These are phyloP conservation scores for Tetradesmus lagerheimii DNA, from an alignment of 139 green algal genomes.

Conservation along the genomic window DNA sequence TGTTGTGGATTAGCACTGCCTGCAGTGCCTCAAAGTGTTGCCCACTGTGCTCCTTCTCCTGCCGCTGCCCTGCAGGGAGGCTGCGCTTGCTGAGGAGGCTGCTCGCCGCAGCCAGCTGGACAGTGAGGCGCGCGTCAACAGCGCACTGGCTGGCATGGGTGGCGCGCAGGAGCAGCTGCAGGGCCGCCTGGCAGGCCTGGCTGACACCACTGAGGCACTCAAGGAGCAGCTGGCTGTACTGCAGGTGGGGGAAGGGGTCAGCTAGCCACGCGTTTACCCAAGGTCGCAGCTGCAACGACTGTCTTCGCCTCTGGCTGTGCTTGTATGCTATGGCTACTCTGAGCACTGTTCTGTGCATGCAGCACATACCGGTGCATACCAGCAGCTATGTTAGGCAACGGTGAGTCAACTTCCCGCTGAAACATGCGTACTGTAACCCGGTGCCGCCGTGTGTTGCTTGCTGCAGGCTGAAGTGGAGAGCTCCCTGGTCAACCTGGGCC, in stretches of 20 bases:
- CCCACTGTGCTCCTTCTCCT: neutral
- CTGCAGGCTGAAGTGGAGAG: neutral
- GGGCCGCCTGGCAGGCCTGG: neutral
- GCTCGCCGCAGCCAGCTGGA: neutral
- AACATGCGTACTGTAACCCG: too few relatives aligned
- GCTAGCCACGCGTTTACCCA: too few relatives aligned
- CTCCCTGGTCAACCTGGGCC: neutral
- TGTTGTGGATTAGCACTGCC: neutral
- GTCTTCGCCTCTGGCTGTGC: too few relatives aligned
- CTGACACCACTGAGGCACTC: neutral
- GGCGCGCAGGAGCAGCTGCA: slow-evolving; percentile 22
- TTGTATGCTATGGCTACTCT: neutral
- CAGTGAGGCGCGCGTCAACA: slow-evolving; percentile 52
- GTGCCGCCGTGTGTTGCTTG: neutral
- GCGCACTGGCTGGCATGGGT: slow-evolving; percentile 48
- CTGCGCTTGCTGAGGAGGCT: slow-evolving; percentile 32
- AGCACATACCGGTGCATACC: too few relatives aligned
- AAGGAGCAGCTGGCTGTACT: slow-evolving; percentile 14
- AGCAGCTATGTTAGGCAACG: neutral
- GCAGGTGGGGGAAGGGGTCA: neutral
- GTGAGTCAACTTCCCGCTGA: too few relatives aligned
- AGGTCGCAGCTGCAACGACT: neutral
- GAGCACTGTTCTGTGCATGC: too few relatives aligned
- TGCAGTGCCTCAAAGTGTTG: neutral
- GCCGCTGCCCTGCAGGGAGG: slow-evolving; percentile 32